Percentiles rank a stretch among this genome's conserved stretches.
Conservation (phyloP, 257 asterid species). For the Mentha longifolia region DNA sequence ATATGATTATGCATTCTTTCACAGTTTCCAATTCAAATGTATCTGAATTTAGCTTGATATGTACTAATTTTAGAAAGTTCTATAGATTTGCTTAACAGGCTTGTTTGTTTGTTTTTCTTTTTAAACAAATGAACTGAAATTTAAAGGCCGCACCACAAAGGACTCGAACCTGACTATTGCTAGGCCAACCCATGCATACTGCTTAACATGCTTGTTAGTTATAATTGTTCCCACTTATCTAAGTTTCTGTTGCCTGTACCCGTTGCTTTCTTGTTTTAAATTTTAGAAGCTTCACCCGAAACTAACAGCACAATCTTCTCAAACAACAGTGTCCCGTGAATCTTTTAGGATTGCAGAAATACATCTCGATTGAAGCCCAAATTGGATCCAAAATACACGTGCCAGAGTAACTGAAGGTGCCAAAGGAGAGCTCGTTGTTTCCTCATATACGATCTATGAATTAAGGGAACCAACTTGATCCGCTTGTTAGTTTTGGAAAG, state of each 20-base stretch:
- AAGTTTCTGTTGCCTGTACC: background rate
- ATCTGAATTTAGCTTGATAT: no score
- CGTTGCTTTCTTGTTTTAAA: background rate
- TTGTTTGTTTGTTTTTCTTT: background rate
- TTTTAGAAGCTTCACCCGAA: background rate
- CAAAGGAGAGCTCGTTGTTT: constrained; percentile 5
- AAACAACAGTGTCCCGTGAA: background rate
- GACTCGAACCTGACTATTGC: no score
- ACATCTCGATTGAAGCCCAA: background rate
- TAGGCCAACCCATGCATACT: no score
- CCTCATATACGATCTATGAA: background rate
- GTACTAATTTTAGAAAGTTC: background rate
- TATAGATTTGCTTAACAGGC: background rate
- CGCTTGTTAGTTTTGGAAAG: background rate
- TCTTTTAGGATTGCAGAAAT: background rate
- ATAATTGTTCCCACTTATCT: background rate
- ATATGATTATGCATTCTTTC: background rate
- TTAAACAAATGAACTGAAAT: no score
- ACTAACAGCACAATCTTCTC: constrained; percentile 13
- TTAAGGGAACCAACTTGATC: background rate
- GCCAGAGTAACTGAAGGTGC: background rate
- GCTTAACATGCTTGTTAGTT: background rate
- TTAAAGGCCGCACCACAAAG: no score
- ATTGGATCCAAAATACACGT: constrained; percentile 2
- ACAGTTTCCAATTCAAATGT: no score